Evolutionary conservation across 352 stramenopile species (phyloP), one percentile per base, ranked within the genome.

Genomic region (Globisporangium takayamanum): DNA sequence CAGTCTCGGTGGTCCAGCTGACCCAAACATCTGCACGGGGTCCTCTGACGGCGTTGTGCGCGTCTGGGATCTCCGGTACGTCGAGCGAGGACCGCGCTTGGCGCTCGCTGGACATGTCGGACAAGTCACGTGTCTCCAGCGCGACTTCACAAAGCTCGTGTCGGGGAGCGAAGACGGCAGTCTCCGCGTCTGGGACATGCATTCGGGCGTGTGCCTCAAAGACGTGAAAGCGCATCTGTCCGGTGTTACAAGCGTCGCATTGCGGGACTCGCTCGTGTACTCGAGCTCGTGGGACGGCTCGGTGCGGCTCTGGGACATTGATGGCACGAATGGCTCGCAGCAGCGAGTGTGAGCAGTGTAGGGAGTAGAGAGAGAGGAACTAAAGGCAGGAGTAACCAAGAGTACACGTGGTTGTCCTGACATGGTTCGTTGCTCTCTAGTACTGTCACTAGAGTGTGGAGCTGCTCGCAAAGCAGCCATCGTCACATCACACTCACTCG

Each of bases 51-150:
- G 84, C 39, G 55, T 88, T 33, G 78, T 94, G 56, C 81, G 80
- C 25, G 77, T 94, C 49, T 94, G 84, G 84, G 82, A 94, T 59
- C 64, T 94, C 60, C 76, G 83, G 25, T 90, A 86, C 33, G 80
- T 87, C 16, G 66, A 85, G 20, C 83, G 81, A 16, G 84, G 83
- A 0, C 81, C 82, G 15, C 77, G 79, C 0, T 73, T 94, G 20
- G 75, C 72, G 8, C 62, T 92, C 5, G 46, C 66, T 45, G 75
- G 79, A 4, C 82, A 92, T 33, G 42, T 45, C 0, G 82, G 84
- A 0, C 64, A 67, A 6, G 70, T 94, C 28, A 84, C 79, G 36
- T 76, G 74, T 53, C 67, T 94, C 15, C 77, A 90, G 56, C 78
- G 82, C 8, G 84, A 94, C 57, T 92, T 92, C 50, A 89, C 82